Evolutionary conservation across 2,329 filamentous ascomycete genomes (phyloP), one percentile per base, ranked within the genome.

Genomic region (Aureobasidium sp.): DNA sequence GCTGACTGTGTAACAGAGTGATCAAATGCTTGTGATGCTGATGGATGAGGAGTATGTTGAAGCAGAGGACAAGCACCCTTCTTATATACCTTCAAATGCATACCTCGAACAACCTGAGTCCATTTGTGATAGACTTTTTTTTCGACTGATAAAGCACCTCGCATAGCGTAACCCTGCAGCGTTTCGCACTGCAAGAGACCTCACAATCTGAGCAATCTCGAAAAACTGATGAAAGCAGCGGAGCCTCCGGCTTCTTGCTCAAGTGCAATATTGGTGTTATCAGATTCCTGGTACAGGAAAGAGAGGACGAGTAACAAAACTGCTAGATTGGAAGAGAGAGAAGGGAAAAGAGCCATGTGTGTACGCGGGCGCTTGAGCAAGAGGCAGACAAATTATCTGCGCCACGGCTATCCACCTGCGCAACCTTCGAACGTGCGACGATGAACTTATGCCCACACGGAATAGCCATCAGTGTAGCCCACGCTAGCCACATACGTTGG

Each of bases 141-240:
- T 15, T 36, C n/a, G 57, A 60, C 57, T 60, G 44, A 60, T 44
- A 39, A 50, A 60, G 57, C 57, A 51, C 36, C 57, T 60, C 57
- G 57, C 57, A 50, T 50, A 50, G 36, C 32, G 36, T 51, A 51
- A 43, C 46, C 47, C 57, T 51, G 46, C 57, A 60, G 17, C 36
- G 57, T 60, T 46, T 60, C 46, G 57, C 36, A 44, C 36, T 51
- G 27, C 24, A n/a, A 41, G 10, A 10, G 24, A 20, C 32, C 34
- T 26, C 12, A 20, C 53, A 17, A 26, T 24, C 29, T 47, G 39
- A 39, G 39, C 53, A 57, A 37, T 47, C n/a, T 57, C 52, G 15
- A 41, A 46, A 20, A 29, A 32, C 34, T 37, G 10, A 48, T 27
- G n/a, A n/a, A 27, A 43, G 24, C 32, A 32, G 52, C 26, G 52